phyloP scores from a whole-genome alignment of 1,139 yeast genomes.

The Candida sp. region DNA sequence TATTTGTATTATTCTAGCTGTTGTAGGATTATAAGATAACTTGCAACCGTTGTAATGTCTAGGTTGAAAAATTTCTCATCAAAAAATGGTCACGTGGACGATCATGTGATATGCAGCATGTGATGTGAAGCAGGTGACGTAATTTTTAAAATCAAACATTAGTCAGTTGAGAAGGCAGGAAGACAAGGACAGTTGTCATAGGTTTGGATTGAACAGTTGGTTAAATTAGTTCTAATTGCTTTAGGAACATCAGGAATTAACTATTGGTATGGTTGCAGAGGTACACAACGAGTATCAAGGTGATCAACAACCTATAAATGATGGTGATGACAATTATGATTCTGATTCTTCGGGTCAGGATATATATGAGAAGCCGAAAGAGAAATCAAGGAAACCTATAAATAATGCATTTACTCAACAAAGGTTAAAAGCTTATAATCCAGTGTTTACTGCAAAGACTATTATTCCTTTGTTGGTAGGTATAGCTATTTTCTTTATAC shows the following conservation, averaged over 20 bases:
- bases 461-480: conserved; percentile 77
- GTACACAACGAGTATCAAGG: not conserved
- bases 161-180: no score
- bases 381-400: conserved; percentile 50
- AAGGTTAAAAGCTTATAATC: conserved; percentile 44
- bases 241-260: not conserved
- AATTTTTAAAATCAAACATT: no score
- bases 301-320: not conserved
- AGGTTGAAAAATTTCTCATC: no score
- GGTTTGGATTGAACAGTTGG: no score
- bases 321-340: conserved; percentile 4
- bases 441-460: conserved; percentile 87
- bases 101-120: no score
- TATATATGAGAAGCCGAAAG: conserved; percentile 20
- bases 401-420: conserved; percentile 67
- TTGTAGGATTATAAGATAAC: not conserved
- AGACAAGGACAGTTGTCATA: no score
- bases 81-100: no score
- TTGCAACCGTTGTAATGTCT: conserved; percentile 1
- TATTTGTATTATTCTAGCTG: conserved; percentile 1
- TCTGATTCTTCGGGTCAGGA: conserved; percentile 18
- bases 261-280: not conserved
- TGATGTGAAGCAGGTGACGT: no score
- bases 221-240: not conserved
- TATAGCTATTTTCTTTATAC: conserved; percentile 81